phyloP scores from a whole-genome alignment of 2,329 filamentous ascomycete genomes.

The Diaporthe amygdali region DNA sequence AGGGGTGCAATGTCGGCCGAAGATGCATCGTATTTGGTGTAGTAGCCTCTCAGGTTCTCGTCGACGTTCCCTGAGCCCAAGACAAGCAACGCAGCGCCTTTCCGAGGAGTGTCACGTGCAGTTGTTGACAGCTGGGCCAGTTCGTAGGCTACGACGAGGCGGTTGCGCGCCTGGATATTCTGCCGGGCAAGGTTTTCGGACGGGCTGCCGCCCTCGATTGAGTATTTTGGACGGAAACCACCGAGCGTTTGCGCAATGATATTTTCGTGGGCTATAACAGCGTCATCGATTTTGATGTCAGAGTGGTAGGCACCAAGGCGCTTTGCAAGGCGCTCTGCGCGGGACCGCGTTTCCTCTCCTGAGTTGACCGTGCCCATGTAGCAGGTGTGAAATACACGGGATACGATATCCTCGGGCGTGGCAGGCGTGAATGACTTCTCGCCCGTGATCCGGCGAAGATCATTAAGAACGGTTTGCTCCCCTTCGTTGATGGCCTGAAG shows the following conservation, averaged over 20 bases:
- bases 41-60: constrained; percentile 55
- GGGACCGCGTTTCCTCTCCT: constrained; percentile 59
- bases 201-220: constrained; percentile 61
- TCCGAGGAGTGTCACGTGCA: constrained; percentile 55
- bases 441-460: constrained; percentile 27
- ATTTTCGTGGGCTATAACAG: constrained; percentile 58
- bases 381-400: constrained; percentile 42
- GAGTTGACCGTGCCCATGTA: constrained; percentile 69
- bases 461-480: constrained; percentile 24
- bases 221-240: constrained; percentile 43
- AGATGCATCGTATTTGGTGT: constrained; percentile 69
- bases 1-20: constrained; percentile 63
- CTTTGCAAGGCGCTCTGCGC: constrained; percentile 63
- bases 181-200: constrained; percentile 69
- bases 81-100: constrained; percentile 64
- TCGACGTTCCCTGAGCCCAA: constrained; percentile 69
- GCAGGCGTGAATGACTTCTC: constrained; percentile 22
- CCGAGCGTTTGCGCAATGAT: constrained; percentile 33
- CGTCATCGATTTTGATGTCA: constrained; percentile 73
- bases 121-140: constrained; percentile 67
- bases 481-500: constrained; percentile 25
- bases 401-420: constrained; percentile 27
- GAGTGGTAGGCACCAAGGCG: constrained; percentile 73
- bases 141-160: constrained; percentile 70
- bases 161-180: constrained; percentile 69